Percentiles rank a stretch among this genome's conserved stretches.
Evolutionary conservation across 2,329 filamentous ascomycete species (phyloP).

Genomic region (Fusarium sp.): DNA sequence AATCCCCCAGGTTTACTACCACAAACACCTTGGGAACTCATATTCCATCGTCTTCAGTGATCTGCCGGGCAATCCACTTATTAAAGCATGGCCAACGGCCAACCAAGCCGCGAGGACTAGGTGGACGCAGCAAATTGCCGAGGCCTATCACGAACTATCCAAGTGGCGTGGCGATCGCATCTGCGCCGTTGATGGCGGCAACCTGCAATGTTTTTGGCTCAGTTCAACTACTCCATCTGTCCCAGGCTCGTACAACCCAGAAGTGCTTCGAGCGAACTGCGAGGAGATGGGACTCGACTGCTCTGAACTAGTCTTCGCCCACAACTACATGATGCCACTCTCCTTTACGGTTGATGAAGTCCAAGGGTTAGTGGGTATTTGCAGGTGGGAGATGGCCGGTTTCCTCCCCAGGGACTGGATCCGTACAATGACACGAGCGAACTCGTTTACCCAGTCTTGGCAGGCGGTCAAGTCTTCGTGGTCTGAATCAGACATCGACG

Average conservation of each 20-base stretch:
- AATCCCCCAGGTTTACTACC: constrained; percentile 6
- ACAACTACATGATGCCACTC: background rate
- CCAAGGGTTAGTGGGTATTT: background rate
- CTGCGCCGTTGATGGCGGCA: background rate
- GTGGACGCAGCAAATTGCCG: background rate
- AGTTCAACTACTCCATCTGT: no score
- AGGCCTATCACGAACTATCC: background rate
- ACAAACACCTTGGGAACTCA: accelerated
- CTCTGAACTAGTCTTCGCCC: background rate
- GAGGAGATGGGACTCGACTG: background rate
- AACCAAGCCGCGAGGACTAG: accelerated
- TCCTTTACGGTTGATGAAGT: background rate
- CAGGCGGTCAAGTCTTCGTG: no score
- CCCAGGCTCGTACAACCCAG: background rate
- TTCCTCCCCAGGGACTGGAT: constrained; percentile 7
- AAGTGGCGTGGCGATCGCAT: background rate
- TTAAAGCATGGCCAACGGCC: background rate
- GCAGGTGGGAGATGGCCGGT: background rate
- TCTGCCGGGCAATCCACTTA: background rate
- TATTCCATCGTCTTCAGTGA: background rate
- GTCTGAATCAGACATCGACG: no score
- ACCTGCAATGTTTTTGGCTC: background rate
- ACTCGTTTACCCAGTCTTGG: background rate
- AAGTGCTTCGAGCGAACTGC: background rate
- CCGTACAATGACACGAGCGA: background rate